Percentiles rank a stretch among this genome's conserved stretches.
These are phyloP conservation scores for Diversispora epigaea DNA, from an alignment of 192 early-diverging fungal species.

Conservation along the genomic window DNA sequence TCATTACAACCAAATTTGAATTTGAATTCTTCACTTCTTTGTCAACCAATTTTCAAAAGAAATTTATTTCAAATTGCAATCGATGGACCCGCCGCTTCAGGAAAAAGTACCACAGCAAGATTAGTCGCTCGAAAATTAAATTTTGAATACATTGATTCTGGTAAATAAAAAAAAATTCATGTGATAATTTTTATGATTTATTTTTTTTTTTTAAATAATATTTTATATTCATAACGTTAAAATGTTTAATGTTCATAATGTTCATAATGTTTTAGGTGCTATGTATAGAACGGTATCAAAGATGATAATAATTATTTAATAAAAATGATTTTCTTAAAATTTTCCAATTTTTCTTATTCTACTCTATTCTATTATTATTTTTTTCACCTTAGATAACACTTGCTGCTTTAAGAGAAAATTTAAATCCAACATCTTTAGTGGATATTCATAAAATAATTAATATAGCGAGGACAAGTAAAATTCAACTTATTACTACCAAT, in stretches of 20 bases:
- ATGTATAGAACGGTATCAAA: constrained; percentile 16
- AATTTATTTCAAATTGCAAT: constrained; percentile 66
- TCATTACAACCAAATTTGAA: too few species aligned
- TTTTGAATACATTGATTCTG: constrained; percentile 77
- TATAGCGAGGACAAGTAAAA: constrained; percentile 36
- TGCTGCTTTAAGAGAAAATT: constrained; percentile 3
- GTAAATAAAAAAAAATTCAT: constrained; percentile 38
- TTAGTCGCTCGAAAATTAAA: constrained; percentile 63
- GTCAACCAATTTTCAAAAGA: neutral
- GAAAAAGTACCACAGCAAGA: constrained; percentile 79
- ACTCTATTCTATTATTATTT: neutral
- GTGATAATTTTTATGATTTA: too few species aligned
- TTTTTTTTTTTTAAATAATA: too few species aligned
- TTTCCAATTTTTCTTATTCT: neutral
- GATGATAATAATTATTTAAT: neutral
- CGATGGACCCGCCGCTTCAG: constrained; percentile 79
- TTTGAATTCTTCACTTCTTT: too few species aligned
- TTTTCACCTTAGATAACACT: neutral
- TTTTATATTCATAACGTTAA: too few species aligned
- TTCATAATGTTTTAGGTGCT: neutral
- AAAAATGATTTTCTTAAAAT: neutral
- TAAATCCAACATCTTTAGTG: neutral
- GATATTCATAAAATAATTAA: neutral
- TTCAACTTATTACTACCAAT: constrained; percentile 23
- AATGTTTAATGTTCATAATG: too few species aligned